These are phyloP conservation scores for Sarcodon sp. DNA, from an alignment of 768 basidiomycete species.

Conservation along the genomic window DNA sequence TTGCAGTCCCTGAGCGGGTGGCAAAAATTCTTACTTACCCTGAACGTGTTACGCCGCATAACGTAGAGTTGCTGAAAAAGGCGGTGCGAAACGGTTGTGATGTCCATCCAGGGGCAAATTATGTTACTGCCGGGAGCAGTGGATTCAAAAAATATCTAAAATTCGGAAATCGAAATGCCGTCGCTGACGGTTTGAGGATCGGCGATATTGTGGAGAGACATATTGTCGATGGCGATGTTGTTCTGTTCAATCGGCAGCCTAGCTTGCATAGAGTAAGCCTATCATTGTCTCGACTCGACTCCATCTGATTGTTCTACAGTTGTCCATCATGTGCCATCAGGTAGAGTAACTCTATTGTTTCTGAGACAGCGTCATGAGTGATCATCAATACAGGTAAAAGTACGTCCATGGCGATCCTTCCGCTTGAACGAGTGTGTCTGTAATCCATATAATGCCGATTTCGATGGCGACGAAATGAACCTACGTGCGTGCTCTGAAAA, in stretches of 20 bases:
- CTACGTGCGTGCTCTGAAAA: constrained; percentile 48
- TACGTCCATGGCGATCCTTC: constrained; percentile 96
- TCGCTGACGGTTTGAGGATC: constrained; percentile 71
- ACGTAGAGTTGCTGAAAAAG: constrained; percentile 61
- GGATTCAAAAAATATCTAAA: constrained; percentile 80
- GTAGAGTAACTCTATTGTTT: constrained; percentile 26
- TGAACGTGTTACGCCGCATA: constrained; percentile 87
- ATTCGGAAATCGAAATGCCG: constrained; percentile 69
- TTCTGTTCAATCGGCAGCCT: constrained; percentile 97
- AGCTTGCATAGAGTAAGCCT: constrained; percentile 80
- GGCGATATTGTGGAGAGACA: constrained; percentile 95
- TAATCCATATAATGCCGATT: constrained; percentile 98
- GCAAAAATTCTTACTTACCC: constrained; percentile 94
- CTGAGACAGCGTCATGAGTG: not conserved
- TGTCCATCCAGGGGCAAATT: constrained; percentile 92
- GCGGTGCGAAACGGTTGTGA: constrained; percentile 86
- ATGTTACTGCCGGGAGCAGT: constrained; percentile 69
- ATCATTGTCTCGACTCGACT: not conserved
- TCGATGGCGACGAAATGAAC: constrained; percentile 99
- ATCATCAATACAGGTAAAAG: constrained; percentile 45
- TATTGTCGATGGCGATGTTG: constrained; percentile 89
- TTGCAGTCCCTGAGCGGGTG: constrained; percentile 92
- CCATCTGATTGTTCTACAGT: constrained; percentile 22
- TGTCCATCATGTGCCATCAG: constrained; percentile 98
- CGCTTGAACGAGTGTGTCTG: constrained; percentile 98